A percentile compares a stretch with the other conserved stretches of the same genome.
phyloP scores from a whole-genome alignment of 768 basidiomycete genomes.

The Amylocystis lapponica region DNA sequence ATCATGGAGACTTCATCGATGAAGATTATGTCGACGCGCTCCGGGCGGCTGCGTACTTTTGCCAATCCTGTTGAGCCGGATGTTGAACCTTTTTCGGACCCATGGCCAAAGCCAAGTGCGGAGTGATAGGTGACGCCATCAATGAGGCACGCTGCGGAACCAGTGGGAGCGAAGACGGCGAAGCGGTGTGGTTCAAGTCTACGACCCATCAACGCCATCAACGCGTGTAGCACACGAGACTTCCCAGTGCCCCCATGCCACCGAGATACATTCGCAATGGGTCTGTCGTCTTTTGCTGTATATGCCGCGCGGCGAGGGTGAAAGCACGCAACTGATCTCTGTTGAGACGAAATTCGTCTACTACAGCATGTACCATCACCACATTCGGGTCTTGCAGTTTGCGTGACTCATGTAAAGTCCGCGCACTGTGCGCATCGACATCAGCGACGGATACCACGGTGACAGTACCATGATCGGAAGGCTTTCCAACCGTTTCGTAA shows the following conservation, averaged over 20 bases:
- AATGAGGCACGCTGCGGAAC: constrained; percentile 11
- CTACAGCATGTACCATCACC: background rate
- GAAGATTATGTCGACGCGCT: constrained; percentile 33
- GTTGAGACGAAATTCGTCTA: constrained; percentile 6
- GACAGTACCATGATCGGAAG: background rate
- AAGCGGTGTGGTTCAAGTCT: constrained; percentile 6
- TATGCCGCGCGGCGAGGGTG: constrained; percentile 6
- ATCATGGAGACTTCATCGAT: constrained; percentile 42
- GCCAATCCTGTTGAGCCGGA: background rate
- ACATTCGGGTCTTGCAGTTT: background rate
- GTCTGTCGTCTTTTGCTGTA: background rate
- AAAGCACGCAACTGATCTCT: constrained; percentile 9
- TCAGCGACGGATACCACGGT: background rate
- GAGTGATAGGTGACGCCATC: constrained; percentile 20
- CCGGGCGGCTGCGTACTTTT: background rate
- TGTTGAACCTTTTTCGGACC: background rate
- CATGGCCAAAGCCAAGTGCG: constrained; percentile 3
- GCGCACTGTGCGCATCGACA: background rate
- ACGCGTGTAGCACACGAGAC: constrained; percentile 14
- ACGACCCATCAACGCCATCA: constrained; percentile 9
- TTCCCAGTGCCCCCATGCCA: constrained; percentile 21
- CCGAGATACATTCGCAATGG: constrained; percentile 17
- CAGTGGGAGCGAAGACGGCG: constrained; percentile 15
- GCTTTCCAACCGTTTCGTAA: too few species aligned
- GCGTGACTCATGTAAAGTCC: background rate